Percentiles rank a stretch among this genome's conserved stretches.
These are phyloP conservation scores for Sclerotinia subarctica DNA, from an alignment of 2,329 filamentous ascomycete species.

Conservation along the genomic window DNA sequence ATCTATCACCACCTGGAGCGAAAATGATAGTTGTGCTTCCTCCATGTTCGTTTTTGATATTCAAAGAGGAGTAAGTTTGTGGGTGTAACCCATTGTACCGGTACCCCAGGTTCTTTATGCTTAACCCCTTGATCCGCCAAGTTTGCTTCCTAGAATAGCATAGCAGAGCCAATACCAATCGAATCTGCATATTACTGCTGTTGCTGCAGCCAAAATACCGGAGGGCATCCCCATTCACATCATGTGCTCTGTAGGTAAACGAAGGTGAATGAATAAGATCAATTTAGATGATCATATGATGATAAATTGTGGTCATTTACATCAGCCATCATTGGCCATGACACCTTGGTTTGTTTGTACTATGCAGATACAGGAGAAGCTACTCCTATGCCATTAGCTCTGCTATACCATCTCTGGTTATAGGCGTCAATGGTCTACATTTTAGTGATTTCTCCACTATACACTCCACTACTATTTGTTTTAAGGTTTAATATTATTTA, in stretches of 20 bases:
- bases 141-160: not conserved
- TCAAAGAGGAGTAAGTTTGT: not conserved
- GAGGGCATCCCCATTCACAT: not conserved
- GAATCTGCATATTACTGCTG: not conserved
- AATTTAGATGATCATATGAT: not conserved
- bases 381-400: not conserved
- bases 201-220: not conserved
- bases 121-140: not conserved
- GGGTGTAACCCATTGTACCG: not conserved
- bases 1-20: no score
- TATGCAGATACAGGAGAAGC: not conserved
- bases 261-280: not conserved
- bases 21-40: no score
- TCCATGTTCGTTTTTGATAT: no score
- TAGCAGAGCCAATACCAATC: not conserved
- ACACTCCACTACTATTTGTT: not conserved
- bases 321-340: not conserved
- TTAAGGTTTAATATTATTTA: no score
- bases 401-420: conserved; percentile 2
- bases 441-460: not conserved
- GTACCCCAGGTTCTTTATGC: not conserved
- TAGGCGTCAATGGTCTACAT: not conserved
- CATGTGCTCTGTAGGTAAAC: not conserved
- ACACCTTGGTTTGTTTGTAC: not conserved
- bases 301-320: not conserved